phyloP scores from a whole-genome alignment of 2,329 filamentous ascomycete genomes.

The Ophiostoma montium region DNA sequence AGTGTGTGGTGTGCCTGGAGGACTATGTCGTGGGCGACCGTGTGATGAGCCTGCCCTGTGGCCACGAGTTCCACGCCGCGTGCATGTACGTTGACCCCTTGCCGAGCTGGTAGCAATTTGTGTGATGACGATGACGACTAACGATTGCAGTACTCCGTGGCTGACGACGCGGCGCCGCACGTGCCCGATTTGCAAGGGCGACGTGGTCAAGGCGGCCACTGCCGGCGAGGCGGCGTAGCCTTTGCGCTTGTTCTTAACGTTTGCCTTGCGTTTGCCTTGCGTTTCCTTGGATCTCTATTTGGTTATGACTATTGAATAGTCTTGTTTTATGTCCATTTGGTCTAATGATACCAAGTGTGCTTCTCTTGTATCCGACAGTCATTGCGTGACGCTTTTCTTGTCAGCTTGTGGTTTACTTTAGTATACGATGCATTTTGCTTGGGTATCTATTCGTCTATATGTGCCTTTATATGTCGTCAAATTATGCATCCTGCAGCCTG shows the following conservation, averaged over 20 bases:
- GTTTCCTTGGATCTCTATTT: background rate
- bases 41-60: slow-evolving; percentile 95
- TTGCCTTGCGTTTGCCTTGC: background rate
- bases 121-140: no score
- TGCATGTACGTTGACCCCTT: slow-evolving; percentile 83
- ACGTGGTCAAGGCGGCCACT: slow-evolving; percentile 52
- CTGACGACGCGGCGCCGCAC: slow-evolving; percentile 86
- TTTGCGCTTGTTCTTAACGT: background rate
- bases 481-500: no score
- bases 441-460: no score
- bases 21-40: slow-evolving; percentile 89
- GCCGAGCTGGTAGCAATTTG: no score
- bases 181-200: slow-evolving; percentile 97
- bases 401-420: no score
- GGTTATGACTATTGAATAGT: no score
- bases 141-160: slow-evolving; percentile 67
- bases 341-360: no score
- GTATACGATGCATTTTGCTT: no score
- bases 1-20: slow-evolving; percentile 93
- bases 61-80: slow-evolving; percentile 92
- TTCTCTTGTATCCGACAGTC: no score
- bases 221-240: slow-evolving; percentile 6
- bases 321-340: no score
- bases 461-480: no score
- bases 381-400: no score